Conservation (phyloP, 345 rosid genomes). For the Populus alba region DNA sequence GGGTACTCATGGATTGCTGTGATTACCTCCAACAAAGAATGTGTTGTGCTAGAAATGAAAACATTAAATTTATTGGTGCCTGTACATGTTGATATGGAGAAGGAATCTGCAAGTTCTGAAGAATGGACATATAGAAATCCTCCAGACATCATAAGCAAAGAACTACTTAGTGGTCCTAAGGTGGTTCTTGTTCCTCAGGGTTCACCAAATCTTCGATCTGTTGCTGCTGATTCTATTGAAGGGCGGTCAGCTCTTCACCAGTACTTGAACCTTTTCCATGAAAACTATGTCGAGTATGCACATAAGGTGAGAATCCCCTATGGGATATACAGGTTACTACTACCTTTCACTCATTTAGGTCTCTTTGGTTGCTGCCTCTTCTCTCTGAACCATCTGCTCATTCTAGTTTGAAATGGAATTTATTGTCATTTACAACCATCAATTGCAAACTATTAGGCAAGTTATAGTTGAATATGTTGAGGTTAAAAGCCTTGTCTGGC, state of each 20-base stretch:
- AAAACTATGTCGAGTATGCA: constrained; percentile 89
- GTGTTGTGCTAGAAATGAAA: constrained; percentile 84
- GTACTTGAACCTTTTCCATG: constrained; percentile 88
- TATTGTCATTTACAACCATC: neutral
- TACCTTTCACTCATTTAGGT: neutral
- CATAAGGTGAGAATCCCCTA: constrained; percentile 68
- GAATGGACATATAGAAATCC: constrained; percentile 45
- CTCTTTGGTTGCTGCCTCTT: neutral
- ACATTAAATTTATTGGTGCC: constrained; percentile 80
- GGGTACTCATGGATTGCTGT: constrained; percentile 91
- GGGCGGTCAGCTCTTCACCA: constrained; percentile 82
- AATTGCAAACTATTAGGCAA: neutral
- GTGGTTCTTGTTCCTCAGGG: constrained; percentile 71
- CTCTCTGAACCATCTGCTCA: neutral
- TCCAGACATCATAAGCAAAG: constrained; percentile 75
- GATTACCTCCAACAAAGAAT: constrained; percentile 60
- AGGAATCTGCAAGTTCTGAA: constrained; percentile 31
- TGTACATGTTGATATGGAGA: constrained; percentile 47
- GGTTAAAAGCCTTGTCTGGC: neutral
- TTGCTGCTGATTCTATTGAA: constrained; percentile 84
- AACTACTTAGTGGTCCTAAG: constrained; percentile 83
- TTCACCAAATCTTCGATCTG: constrained; percentile 63
- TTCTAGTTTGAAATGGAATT: neutral
- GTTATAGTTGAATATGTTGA: neutral
- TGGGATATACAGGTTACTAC: neutral